Conservation (phyloP, 2,329 filamentous ascomycete genomes). For the Daldinia sp. region DNA sequence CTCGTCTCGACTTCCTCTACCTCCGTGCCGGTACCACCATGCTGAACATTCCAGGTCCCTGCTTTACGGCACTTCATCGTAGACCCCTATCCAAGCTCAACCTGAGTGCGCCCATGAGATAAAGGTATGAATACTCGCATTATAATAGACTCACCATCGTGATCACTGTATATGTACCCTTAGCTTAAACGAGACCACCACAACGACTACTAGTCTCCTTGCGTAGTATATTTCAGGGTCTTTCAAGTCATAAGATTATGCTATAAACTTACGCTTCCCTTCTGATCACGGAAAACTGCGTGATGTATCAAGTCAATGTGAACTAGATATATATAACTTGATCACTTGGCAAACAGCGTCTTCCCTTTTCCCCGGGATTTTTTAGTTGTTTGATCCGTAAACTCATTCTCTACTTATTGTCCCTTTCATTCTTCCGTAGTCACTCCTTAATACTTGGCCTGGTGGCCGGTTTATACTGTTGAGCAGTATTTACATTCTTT, state of each 20-base stretch:
- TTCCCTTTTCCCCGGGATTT: slow-evolving; percentile 14
- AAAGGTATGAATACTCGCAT: no score
- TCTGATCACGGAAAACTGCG: slow-evolving; percentile 25
- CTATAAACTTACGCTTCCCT: slow-evolving; percentile 15
- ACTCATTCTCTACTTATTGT: slow-evolving; percentile 14
- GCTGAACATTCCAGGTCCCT: no score
- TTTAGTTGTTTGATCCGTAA: neutral
- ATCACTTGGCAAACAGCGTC: slow-evolving; percentile 15
- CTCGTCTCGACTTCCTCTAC: slow-evolving; percentile 24
- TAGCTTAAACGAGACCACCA: no score
- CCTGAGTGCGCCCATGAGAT: neutral
- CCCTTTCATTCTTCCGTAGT: slow-evolving; percentile 6
- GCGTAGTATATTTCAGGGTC: slow-evolving; percentile 15
- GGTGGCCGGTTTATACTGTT: slow-evolving; percentile 36
- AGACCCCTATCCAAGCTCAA: slow-evolving; percentile 4
- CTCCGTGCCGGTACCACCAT: neutral
- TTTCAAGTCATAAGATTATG: slow-evolving; percentile 21
- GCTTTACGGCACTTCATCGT: neutral
- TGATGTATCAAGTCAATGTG: slow-evolving; percentile 24
- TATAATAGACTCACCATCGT: no score
- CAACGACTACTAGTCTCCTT: slow-evolving; percentile 5
- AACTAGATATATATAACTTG: slow-evolving; percentile 32
- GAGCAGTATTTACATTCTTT: slow-evolving; percentile 33
- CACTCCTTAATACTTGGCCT: slow-evolving; percentile 29
- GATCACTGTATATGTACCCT: no score